A percentile compares a stretch with the other conserved stretches of the same genome.
Conservation (phyloP, 176 grass and related monocot genomes). For the Ananas comosus region DNA sequence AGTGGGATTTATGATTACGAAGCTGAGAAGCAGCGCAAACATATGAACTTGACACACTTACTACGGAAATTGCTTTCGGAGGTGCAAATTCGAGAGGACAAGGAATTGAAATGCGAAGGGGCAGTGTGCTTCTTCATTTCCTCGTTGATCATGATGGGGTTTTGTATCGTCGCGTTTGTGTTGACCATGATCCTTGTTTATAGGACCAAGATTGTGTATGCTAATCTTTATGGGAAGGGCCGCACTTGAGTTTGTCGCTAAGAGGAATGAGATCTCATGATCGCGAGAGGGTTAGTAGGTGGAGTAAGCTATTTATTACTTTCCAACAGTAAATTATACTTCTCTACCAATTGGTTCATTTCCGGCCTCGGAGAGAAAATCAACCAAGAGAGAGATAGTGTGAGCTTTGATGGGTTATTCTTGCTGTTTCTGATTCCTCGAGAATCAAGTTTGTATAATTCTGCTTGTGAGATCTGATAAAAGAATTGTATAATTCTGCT, state of each 20-base stretch:
- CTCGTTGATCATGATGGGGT: slow-evolving; percentile 74
- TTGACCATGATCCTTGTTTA: slow-evolving; percentile 60
- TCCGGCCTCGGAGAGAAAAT: no score
- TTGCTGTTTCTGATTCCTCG: no score
- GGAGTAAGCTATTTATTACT: background rate
- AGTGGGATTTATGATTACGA: slow-evolving; percentile 81
- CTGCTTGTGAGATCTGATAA: no score
- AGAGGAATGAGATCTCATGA: background rate
- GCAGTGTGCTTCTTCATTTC: slow-evolving; percentile 78
- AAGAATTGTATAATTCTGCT: no score
- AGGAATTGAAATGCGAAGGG: slow-evolving; percentile 51
- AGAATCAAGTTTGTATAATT: no score
- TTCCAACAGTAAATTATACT: no score
- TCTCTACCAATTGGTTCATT: no score
- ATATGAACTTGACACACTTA: background rate
- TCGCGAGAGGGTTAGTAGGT: background rate
- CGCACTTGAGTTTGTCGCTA: slow-evolving; percentile 3
- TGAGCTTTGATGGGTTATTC: no score
- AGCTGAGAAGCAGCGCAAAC: slow-evolving; percentile 50
- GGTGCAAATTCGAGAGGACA: slow-evolving; percentile 19
- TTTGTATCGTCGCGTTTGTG: slow-evolving; percentile 54
- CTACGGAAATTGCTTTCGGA: slow-evolving; percentile 20
- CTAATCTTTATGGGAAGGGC: slow-evolving; percentile 40
- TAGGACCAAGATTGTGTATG: slow-evolving; percentile 72
- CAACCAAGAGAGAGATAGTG: no score